Evolutionary conservation across 768 basidiomycete species (phyloP).

Genomic region (Suillus luteus): DNA sequence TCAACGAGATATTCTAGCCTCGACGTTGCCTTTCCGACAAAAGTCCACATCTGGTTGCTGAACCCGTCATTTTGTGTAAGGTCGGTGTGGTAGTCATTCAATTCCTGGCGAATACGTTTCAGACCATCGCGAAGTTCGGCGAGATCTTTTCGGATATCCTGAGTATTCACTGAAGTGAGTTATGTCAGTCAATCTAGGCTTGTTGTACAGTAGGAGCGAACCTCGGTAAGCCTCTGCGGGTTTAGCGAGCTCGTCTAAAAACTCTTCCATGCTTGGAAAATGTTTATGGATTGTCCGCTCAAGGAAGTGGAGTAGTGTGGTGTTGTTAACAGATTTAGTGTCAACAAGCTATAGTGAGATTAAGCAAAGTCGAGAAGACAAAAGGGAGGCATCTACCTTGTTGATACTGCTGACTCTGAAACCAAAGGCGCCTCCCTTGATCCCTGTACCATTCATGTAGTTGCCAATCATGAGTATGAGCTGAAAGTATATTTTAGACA

Average conservation of each 20-base stretch:
- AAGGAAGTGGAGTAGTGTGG: conserved; percentile 92
- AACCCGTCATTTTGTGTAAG: conserved; percentile 74
- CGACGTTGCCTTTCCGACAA: conserved; percentile 71
- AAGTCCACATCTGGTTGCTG: conserved; percentile 90
- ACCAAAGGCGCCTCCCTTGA: conserved; percentile 96
- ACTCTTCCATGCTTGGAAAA: conserved; percentile 85
- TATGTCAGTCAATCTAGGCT: conserved; percentile 1
- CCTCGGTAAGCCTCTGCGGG: conserved; percentile 94
- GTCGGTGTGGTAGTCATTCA: conserved; percentile 78
- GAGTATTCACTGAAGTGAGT: conserved; percentile 69
- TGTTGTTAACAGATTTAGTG: conserved; percentile 94
- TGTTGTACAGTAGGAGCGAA: conserved; percentile 34
- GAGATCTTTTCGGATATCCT: conserved; percentile 80
- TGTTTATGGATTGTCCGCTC: conserved; percentile 86
- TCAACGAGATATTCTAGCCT: conserved; percentile 85
- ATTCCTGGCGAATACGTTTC: conserved; percentile 77
- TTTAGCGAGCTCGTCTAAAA: conserved; percentile 84
- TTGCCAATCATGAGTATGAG: conserved; percentile 95
- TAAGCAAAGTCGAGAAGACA: conserved; percentile 8
- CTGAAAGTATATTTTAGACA: conserved; percentile 34
- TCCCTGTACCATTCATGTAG: conserved; percentile 96
- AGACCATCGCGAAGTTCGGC: conserved; percentile 73
- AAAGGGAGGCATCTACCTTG: conserved; percentile 54
- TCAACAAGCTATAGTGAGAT: conserved; percentile 76
- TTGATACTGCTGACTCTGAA: conserved; percentile 98